These are phyloP conservation scores for Borovskyia barvae DNA, from an alignment of 208 protist species.

Conservation along the genomic window DNA sequence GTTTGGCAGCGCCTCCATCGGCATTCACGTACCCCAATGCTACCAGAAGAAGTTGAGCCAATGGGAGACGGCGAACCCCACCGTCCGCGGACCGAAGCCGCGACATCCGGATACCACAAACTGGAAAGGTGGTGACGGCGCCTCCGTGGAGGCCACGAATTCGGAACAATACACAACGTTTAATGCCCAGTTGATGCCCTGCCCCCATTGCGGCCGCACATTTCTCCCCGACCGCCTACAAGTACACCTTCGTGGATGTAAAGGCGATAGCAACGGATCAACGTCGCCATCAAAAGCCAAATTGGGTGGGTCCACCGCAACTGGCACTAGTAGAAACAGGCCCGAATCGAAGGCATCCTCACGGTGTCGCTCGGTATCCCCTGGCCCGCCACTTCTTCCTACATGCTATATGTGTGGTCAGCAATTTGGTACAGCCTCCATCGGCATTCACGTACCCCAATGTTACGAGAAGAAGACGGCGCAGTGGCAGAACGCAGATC, in stretches of 20 bases:
- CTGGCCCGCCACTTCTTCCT: slow-evolving; percentile 49
- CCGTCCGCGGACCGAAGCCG: slow-evolving; percentile 63
- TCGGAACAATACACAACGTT: slow-evolving; percentile 82
- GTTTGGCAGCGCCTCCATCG: slow-evolving; percentile 86
- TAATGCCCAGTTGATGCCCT: slow-evolving; percentile 74
- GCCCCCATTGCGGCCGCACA: slow-evolving; percentile 82
- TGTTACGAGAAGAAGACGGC: slow-evolving; percentile 87
- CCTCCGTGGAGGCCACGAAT: slow-evolving; percentile 49
- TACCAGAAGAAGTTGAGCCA: slow-evolving; percentile 82
- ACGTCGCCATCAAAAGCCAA: neutral
- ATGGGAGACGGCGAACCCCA: slow-evolving; percentile 67
- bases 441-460: slow-evolving; percentile 85
- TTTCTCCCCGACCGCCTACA: slow-evolving; percentile 90
- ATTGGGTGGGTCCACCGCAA: neutral
- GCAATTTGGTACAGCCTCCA: slow-evolving; percentile 83
- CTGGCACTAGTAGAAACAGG: slow-evolving; percentile 2
- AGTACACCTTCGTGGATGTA: slow-evolving; percentile 88
- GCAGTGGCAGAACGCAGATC: slow-evolving; percentile 77
- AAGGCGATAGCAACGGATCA: slow-evolving; percentile 22
- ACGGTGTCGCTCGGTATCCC: slow-evolving; percentile 8
- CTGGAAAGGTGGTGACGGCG: slow-evolving; percentile 44
- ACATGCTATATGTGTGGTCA: slow-evolving; percentile 87
- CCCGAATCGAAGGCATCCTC: slow-evolving; percentile 5
- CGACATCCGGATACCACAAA: slow-evolving; percentile 78
- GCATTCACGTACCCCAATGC: slow-evolving; percentile 91